Conservation (phyloP, 441 rosid species). For the Euphorbia celastroides region DNA sequence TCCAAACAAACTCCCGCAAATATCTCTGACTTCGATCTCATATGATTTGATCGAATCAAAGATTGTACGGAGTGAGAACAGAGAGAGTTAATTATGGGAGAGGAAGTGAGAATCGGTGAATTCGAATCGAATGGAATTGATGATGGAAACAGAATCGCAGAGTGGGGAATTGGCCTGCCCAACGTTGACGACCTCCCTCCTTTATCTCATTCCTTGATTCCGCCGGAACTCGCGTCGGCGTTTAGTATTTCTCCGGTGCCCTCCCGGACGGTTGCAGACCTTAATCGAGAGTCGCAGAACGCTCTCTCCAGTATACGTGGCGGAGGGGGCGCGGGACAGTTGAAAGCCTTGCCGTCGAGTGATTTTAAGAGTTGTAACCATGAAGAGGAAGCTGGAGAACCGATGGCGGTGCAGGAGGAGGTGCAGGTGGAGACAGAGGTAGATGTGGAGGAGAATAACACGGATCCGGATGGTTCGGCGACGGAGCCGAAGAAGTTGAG, state of each 20-base stretch:
- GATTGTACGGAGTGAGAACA: background rate
- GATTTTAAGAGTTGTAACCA: conserved; percentile 36
- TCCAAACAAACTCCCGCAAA: conserved; percentile 25
- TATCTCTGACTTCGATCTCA: conserved; percentile 23
- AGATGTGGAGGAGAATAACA: conserved; percentile 14
- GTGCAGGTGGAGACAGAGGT: conserved; percentile 21
- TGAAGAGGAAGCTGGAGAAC: conserved; percentile 16
- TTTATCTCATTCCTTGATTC: conserved; percentile 59
- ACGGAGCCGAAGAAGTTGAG: conserved; percentile 54
- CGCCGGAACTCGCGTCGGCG: conserved; percentile 78
- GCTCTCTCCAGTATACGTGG: conserved; percentile 56
- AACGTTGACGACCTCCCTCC: conserved; percentile 68
- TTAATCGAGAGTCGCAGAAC: conserved; percentile 58
- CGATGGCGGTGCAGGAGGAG: conserved; percentile 28
- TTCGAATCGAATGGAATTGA: conserved; percentile 36
- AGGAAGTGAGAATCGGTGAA: conserved; percentile 68
- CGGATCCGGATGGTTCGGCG: conserved; percentile 44
- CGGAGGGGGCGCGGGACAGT: conserved; percentile 15
- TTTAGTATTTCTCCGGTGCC: conserved; percentile 77
- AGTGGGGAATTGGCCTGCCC: conserved; percentile 93
- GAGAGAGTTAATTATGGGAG: conserved; percentile 41
- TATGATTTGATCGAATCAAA: conserved; percentile 10
- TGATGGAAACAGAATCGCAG: conserved; percentile 52
- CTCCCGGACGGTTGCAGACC: conserved; percentile 48
- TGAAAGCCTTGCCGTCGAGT: conserved; percentile 36